These are phyloP conservation scores for Ephemerocybe angulata DNA, from an alignment of 768 basidiomycete species.

Conservation along the genomic window DNA sequence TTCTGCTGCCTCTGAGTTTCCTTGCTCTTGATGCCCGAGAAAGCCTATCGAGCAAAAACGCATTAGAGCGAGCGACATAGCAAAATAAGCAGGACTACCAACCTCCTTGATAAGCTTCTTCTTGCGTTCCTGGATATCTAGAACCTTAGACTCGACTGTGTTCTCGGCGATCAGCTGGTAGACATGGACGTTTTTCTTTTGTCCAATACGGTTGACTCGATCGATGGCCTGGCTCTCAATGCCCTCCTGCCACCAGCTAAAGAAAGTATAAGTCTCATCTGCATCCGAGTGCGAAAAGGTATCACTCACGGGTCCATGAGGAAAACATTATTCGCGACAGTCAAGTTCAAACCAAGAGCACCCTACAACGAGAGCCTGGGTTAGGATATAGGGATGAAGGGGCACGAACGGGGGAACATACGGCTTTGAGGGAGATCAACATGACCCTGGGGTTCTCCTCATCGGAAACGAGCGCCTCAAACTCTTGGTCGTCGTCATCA, in stretches of 20 bases:
- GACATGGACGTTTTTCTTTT: constrained; percentile 77
- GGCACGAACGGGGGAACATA: constrained; percentile 20
- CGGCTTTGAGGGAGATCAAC: constrained; percentile 82
- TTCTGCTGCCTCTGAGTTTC: constrained; percentile 75
- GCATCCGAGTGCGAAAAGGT: background rate
- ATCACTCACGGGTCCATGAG: constrained; percentile 76
- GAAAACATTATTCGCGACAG: constrained; percentile 85
- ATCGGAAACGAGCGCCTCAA: background rate
- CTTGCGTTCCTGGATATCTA: constrained; percentile 86
- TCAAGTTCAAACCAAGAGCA: constrained; percentile 82
- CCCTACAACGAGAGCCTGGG: constrained; percentile 38
- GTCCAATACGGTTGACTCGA: constrained; percentile 80
- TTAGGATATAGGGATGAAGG: background rate
- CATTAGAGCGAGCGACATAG: background rate
- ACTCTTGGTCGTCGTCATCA: constrained; percentile 23
- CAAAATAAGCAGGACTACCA: background rate
- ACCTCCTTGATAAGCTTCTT: constrained; percentile 77
- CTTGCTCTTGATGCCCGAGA: constrained; percentile 73
- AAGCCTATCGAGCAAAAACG: constrained; percentile 50
- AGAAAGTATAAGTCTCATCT: background rate
- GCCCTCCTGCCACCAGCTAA: constrained; percentile 85
- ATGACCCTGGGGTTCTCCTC: constrained; percentile 67
- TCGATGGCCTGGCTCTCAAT: constrained; percentile 85
- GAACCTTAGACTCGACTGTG: constrained; percentile 82
- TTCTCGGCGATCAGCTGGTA: constrained; percentile 89